Conservation (phyloP, 768 basidiomycete species). For the Boletus speciosus region DNA sequence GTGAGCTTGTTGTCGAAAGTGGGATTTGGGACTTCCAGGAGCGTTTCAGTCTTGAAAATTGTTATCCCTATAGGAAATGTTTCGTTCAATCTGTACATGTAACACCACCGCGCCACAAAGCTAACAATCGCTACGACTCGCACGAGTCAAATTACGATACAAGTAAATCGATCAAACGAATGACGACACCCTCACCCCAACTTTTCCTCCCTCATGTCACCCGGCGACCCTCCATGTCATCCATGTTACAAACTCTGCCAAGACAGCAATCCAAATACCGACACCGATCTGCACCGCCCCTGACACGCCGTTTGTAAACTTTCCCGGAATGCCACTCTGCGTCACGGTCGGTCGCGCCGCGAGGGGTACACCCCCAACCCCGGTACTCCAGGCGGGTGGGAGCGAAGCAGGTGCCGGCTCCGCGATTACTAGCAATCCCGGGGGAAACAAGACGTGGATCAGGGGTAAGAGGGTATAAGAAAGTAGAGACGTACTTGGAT, state of each 20-base stretch:
- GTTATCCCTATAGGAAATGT: background rate
- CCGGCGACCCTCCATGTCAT: slow-evolving; percentile 12
- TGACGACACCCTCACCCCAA: background rate
- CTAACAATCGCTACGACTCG: background rate
- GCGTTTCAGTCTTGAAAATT: too few species aligned
- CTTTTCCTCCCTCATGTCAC: background rate
- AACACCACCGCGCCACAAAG: slow-evolving; percentile 6
- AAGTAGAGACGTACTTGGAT: slow-evolving; percentile 25
- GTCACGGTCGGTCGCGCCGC: slow-evolving; percentile 19
- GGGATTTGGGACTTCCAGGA: too few species aligned
- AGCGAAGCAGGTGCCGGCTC: slow-evolving; percentile 40
- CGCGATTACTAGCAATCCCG: slow-evolving; percentile 32
- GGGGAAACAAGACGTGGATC: background rate
- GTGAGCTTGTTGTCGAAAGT: too few species aligned
- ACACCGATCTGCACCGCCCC: slow-evolving; percentile 5
- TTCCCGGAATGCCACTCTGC: slow-evolving; percentile 1
- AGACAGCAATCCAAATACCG: slow-evolving; percentile 17
- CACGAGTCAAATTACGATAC: too few species aligned
- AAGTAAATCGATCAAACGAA: background rate
- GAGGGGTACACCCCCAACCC: slow-evolving; percentile 30
- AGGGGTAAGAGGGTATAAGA: background rate
- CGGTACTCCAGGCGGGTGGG: slow-evolving; percentile 19
- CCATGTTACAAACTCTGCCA: slow-evolving; percentile 19
- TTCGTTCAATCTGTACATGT: background rate
- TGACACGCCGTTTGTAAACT: slow-evolving; percentile 16